Evolutionary conservation across 2,329 filamentous ascomycete species (phyloP).

Genomic region (Fusarium dimerum): DNA sequence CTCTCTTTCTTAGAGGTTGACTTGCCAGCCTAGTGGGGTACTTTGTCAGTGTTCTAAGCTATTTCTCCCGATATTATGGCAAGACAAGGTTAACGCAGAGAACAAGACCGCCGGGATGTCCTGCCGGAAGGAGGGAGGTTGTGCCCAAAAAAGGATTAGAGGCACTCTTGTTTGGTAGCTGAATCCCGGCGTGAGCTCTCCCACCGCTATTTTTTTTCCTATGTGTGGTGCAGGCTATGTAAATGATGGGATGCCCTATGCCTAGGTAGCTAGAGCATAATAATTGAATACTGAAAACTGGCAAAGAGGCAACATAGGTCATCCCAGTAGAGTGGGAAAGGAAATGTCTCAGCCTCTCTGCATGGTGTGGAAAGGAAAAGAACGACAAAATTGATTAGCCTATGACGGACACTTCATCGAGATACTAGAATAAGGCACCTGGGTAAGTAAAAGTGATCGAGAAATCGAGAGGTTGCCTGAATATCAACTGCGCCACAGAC

Average conservation of each 20-base stretch:
- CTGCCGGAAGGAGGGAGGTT: not conserved
- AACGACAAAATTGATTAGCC: no score
- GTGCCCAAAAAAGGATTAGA: not conserved
- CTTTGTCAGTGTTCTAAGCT: not conserved
- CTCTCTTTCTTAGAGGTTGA: not conserved
- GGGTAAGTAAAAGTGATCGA: not conserved
- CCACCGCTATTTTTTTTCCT: not conserved
- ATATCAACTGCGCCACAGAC: constrained; percentile 12
- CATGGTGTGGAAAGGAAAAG: no score
- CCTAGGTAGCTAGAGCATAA: no score
- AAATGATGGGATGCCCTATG: no score
- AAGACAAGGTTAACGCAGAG: not conserved
- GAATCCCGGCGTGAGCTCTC: not conserved
- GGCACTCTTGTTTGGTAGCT: not conserved
- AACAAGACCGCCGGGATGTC: not conserved
- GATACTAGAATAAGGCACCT: not conserved
- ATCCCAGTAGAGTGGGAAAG: no score
- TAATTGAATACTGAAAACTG: no score
- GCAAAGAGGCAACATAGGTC: no score
- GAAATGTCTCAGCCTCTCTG: no score
- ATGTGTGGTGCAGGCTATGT: no score
- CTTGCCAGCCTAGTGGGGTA: not conserved
- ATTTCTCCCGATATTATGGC: not conserved
- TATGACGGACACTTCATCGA: no score
- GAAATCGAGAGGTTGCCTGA: not conserved